phyloP scores from a whole-genome alignment of 1,139 yeast species.

The Nakaseomyces uthaithaninus region DNA sequence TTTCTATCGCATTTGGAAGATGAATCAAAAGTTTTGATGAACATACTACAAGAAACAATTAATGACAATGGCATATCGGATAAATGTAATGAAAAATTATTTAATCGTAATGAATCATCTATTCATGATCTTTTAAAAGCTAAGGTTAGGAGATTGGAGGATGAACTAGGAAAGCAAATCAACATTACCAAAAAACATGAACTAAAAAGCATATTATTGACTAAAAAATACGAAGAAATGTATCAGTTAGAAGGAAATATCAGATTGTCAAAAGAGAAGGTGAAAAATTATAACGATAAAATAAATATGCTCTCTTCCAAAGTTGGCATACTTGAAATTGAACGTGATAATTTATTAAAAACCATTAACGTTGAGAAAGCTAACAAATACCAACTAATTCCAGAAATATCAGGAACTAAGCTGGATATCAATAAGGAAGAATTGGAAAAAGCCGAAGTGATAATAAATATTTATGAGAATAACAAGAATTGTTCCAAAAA shows the following conservation, averaged over 20 bases:
- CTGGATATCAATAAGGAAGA: slow-evolving; percentile 10
- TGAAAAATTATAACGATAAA: background rate
- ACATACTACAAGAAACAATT: too few relatives aligned
- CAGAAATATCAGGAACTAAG: slow-evolving; percentile 5
- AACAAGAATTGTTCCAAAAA: background rate
- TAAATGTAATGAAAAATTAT: too few relatives aligned
- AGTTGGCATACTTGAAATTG: background rate
- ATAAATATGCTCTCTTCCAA: slow-evolving; percentile 2
- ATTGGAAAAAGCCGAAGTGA: background rate
- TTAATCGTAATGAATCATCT: too few relatives aligned
- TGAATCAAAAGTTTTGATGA: too few relatives aligned
- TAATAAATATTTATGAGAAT: background rate
- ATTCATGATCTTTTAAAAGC: too few relatives aligned
- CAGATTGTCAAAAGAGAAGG: background rate
- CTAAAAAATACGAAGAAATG: slow-evolving; percentile 5
- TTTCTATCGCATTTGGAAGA: too few relatives aligned
- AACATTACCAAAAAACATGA: slow-evolving; percentile 9
- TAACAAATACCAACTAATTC: slow-evolving; percentile 8
- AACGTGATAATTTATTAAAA: background rate
- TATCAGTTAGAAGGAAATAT: background rate
- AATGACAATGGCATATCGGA: too few relatives aligned
- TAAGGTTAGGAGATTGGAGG: background rate
- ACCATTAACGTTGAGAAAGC: slow-evolving; percentile 4
- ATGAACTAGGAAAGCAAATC: background rate
- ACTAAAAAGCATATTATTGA: slow-evolving; percentile 10